These are phyloP conservation scores for Speleostelium caveatum DNA, from an alignment of 78 protist species.

Conservation along the genomic window DNA sequence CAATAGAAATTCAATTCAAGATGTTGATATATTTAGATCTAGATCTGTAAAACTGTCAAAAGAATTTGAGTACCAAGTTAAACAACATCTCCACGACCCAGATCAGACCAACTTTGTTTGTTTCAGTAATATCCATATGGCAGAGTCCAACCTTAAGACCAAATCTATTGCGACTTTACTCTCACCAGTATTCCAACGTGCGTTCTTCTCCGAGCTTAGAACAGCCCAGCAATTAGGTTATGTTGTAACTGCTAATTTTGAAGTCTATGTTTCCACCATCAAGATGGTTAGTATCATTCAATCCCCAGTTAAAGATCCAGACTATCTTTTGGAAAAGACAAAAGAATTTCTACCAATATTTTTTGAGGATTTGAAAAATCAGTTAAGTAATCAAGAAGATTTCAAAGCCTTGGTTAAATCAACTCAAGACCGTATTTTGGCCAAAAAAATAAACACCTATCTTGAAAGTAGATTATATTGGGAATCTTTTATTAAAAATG, in stretches of 20 bases:
- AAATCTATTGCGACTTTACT: background rate
- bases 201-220: slow-evolving; percentile 35
- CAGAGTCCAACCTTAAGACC: background rate
- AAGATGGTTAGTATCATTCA: background rate
- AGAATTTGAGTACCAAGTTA: background rate
- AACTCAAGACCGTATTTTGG: no score
- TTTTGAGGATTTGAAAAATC: no score
- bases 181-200: background rate
- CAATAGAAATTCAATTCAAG: background rate
- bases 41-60: background rate
- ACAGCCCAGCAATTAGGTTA: slow-evolving; percentile 64
- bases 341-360: background rate
- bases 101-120: slow-evolving; percentile 13
- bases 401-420: no score
- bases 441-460: no score
- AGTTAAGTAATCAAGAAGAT: no score
- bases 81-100: background rate
- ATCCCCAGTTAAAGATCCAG: background rate
- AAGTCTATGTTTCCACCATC: background rate
- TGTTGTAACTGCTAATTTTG: background rate
- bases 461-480: no score
- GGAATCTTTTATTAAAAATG: no score
- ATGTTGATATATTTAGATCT: background rate
- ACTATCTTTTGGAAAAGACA: background rate
- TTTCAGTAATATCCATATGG: background rate